These are phyloP conservation scores for Effrenium voratum DNA, from an alignment of 73 alveolate genomes.

Conservation along the genomic window DNA sequence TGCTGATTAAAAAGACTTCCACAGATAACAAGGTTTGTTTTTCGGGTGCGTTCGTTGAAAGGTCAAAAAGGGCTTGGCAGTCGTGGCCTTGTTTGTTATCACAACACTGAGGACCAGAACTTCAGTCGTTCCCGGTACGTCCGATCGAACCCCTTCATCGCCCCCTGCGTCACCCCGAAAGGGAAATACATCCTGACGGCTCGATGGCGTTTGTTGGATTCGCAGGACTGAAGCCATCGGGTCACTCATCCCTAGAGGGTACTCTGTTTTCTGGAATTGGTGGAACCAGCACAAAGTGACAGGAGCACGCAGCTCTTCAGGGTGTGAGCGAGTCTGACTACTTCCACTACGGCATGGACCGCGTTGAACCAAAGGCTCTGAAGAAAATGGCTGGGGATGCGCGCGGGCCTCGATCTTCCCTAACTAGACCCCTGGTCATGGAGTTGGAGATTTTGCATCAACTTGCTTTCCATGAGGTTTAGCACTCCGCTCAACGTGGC, in stretches of 20 bases:
- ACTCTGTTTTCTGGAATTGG: not conserved
- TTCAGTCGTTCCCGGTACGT: not conserved
- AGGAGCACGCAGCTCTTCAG: conserved; percentile 8
- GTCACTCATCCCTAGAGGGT: not conserved
- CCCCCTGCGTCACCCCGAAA: not conserved
- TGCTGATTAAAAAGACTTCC: too few relatives aligned
- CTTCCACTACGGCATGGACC: not conserved
- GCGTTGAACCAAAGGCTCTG: too few relatives aligned
- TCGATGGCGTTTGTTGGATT: not conserved
- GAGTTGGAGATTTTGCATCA: not conserved
- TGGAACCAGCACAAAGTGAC: not conserved
- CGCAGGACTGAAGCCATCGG: not conserved
- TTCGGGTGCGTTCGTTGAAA: too few relatives aligned
- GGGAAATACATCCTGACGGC: conserved; percentile 23
- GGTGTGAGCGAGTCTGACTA: not conserved
- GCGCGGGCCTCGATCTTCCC: too few relatives aligned
- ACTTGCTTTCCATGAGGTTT: not conserved
- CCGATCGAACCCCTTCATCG: not conserved
- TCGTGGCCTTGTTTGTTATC: too few relatives aligned
- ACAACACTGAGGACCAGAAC: conserved; percentile 27
- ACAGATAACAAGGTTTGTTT: too few relatives aligned
- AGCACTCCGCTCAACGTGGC: not conserved
- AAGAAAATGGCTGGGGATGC: not conserved
- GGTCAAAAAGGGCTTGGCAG: too few relatives aligned
- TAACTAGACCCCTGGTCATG: too few relatives aligned